Evolutionary conservation across 768 basidiomycete species (phyloP), one percentile per base, ranked within the genome.

Genomic region (Phylloporus sp.): DNA sequence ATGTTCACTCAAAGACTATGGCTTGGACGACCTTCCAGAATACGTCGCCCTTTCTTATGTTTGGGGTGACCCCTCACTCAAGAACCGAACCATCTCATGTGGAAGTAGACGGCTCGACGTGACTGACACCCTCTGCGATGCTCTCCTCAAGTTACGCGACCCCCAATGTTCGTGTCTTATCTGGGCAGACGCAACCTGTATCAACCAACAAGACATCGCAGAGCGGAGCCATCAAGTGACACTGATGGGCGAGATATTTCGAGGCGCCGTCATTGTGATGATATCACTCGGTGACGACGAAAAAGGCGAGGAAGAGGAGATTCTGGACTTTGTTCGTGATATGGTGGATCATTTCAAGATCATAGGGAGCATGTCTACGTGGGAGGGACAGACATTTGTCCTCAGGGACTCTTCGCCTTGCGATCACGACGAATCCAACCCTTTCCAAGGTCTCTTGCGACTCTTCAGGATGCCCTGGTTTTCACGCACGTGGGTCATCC

Each of bases 241-340:
- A 11, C n/a, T 36, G 14, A 45, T 45, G 28, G 42, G 42, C 5
- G 24, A 22, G 13, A 38, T 45, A 3, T 45, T 38, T 23, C 35
- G 27, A 15, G n/a, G 36, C 13, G 36, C 44, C 18, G 15, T n/a
- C 11, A 11, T 23, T 14, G 28, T 38, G 20, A 23, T 22, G 18
- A 45, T 50, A 18, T 27, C 26, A 4, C 32, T 52, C 21, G 50
- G 41, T 14, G 32, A 28, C 0, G 35, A 51, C 17, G 35, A 44
- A 1, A 9, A 37, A 26, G 43, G 35, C 26, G 26, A 44, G 11
- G 43, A 44, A 14, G 27, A 8, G 15, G 34, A 44, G 20, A 39
- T 21, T 8, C 29, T 40, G 3, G 2, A 4, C 18, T 40, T 40
- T 21, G 20, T 40, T 28, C 28, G 39, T 9, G 20, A 29, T 15